phyloP scores from a whole-genome alignment of 345 rosid genomes.

The Xanthoceras sorbifolium region DNA sequence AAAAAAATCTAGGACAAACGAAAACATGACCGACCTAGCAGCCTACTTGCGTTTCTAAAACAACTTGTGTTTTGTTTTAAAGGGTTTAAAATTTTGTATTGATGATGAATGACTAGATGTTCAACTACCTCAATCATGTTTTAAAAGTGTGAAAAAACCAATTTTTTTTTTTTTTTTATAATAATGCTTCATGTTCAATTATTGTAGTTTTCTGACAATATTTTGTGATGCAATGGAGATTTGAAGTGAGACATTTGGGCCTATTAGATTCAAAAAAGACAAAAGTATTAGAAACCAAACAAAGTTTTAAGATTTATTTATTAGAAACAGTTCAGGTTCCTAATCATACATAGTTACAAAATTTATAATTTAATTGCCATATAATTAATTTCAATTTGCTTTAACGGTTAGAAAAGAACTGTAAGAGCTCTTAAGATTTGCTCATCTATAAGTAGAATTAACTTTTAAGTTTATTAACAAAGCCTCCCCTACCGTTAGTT shows the following conservation, averaged over 20 bases:
- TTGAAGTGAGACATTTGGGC: background rate
- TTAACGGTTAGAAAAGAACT: too few relatives aligned
- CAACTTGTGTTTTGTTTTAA: conserved; percentile 8
- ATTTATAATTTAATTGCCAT: too few relatives aligned
- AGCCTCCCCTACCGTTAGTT: too few relatives aligned
- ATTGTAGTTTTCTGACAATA: conserved; percentile 8
- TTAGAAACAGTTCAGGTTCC: too few relatives aligned
- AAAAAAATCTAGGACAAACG: too few relatives aligned
- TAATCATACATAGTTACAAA: too few relatives aligned
- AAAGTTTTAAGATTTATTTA: background rate
- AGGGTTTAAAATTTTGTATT: background rate
- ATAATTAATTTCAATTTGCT: too few relatives aligned
- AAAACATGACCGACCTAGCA: too few relatives aligned
- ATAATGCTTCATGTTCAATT: background rate
- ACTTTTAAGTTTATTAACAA: too few relatives aligned
- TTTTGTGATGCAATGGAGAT: background rate
- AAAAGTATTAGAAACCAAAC: background rate
- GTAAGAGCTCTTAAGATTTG: too few relatives aligned
- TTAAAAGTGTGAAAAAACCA: background rate
- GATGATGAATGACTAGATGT: conserved; percentile 32
- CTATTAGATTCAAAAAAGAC: background rate
- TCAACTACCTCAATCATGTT: conserved; percentile 28
- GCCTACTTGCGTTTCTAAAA: background rate
- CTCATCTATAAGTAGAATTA: too few relatives aligned
- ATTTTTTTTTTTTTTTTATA: too few relatives aligned